These are phyloP conservation scores for Lumnitzera racemosa DNA, from an alignment of 345 rosid genomes.

Conservation along the genomic window DNA sequence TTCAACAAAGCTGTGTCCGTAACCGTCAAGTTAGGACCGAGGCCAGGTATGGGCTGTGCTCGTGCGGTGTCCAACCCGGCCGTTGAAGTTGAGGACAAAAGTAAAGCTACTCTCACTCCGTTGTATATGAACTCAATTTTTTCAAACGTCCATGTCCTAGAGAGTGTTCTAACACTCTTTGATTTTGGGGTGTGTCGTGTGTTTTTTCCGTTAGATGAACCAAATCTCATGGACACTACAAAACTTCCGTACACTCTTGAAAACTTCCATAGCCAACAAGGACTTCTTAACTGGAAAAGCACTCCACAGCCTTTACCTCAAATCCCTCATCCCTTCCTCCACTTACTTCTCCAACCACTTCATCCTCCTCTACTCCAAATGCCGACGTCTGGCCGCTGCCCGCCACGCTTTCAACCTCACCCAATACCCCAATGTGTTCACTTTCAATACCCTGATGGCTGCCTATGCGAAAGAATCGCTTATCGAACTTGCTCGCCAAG, in stretches of 20 bases:
- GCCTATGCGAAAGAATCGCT: slow-evolving; percentile 45
- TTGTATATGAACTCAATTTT: too few species aligned
- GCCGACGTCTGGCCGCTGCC: slow-evolving; percentile 48
- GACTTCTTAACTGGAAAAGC: slow-evolving; percentile 56
- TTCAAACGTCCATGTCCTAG: too few species aligned
- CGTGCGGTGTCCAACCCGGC: too few species aligned
- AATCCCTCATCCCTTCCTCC: slow-evolving; percentile 53
- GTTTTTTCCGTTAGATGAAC: slow-evolving; percentile 29
- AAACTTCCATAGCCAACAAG: slow-evolving; percentile 39
- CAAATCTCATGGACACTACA: slow-evolving; percentile 39
- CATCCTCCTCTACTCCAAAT: slow-evolving; percentile 80
- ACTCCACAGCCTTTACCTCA: slow-evolving; percentile 66
- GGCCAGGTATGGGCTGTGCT: too few species aligned
- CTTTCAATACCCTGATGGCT: slow-evolving; percentile 60
- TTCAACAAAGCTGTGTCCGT: too few species aligned
- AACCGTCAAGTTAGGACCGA: too few species aligned
- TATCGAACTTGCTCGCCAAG: slow-evolving; percentile 34
- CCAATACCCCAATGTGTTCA: slow-evolving; percentile 56
- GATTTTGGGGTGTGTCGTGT: too few species aligned
- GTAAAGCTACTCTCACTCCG: too few species aligned
- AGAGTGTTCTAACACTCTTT: too few species aligned
- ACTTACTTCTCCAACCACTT: slow-evolving; percentile 87
- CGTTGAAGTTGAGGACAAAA: too few species aligned
- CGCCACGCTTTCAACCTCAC: slow-evolving; percentile 37
- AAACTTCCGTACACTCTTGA: slow-evolving; percentile 43